Percentiles rank a stretch among this genome's conserved stretches.
Conservation (phyloP, 2,329 filamentous ascomycete genomes). For the Xylariaceae sp. region DNA sequence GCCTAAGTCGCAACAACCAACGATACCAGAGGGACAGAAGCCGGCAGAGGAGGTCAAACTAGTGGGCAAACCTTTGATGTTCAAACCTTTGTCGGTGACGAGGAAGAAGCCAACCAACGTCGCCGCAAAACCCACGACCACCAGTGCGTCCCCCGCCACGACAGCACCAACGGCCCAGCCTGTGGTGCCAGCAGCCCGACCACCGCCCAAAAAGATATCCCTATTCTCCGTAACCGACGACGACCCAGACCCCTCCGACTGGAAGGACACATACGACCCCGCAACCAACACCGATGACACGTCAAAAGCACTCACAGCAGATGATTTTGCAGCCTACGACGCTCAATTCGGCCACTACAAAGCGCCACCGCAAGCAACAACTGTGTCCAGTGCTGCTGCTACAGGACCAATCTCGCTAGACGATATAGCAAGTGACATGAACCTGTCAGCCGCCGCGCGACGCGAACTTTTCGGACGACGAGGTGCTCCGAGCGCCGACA, state of each 20-base stretch:
- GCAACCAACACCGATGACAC: slow-evolving; percentile 38
- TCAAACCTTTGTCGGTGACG: slow-evolving; percentile 80
- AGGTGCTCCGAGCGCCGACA: slow-evolving; percentile 32
- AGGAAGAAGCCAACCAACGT: slow-evolving; percentile 68
- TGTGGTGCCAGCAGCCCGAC: slow-evolving; percentile 7
- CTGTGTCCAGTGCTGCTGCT: slow-evolving; percentile 25
- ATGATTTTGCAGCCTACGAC: slow-evolving; percentile 34
- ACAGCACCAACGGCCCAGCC: slow-evolving; percentile 15
- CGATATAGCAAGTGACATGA: slow-evolving; percentile 68
- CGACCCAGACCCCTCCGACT: slow-evolving; percentile 26
- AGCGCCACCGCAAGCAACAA: slow-evolving; percentile 22
- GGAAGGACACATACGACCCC: slow-evolving; percentile 43
- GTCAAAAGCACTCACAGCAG: slow-evolving; percentile 20
- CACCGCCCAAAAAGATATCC: slow-evolving; percentile 50
- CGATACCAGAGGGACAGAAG: slow-evolving; percentile 51
- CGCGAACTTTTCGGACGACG: slow-evolving; percentile 79
- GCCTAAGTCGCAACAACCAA: slow-evolving; percentile 41
- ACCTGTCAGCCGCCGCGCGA: slow-evolving; percentile 68
- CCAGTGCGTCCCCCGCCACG: slow-evolving; percentile 15
- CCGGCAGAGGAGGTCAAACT: slow-evolving; percentile 60
- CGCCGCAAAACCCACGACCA: slow-evolving; percentile 31
- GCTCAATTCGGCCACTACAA: slow-evolving; percentile 22
- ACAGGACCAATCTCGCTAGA: slow-evolving; percentile 50
- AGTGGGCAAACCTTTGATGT: slow-evolving; percentile 76
- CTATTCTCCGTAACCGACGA: slow-evolving; percentile 61